These are phyloP conservation scores for Hevea brasiliensis DNA, from an alignment of 345 rosid genomes.

Conservation along the genomic window DNA sequence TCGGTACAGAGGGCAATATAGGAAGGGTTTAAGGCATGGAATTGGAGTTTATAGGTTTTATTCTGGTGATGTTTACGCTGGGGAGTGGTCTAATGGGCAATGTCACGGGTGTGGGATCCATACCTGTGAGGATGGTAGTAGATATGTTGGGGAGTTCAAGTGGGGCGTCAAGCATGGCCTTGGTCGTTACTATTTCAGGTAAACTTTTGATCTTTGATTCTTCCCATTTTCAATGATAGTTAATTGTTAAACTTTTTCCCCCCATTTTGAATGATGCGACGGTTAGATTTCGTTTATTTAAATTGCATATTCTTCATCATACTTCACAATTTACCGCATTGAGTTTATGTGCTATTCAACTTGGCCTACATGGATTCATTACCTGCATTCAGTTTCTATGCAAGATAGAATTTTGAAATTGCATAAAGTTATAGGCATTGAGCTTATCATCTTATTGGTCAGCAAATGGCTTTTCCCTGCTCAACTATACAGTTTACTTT, in stretches of 20 bases:
- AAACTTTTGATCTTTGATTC: background rate
- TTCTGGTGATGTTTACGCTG: constrained; percentile 91
- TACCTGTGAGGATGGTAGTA: constrained; percentile 93
- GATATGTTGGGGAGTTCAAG: constrained; percentile 90
- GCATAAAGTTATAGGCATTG: background rate
- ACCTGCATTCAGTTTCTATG: background rate
- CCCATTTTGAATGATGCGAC: background rate
- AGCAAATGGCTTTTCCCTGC: background rate
- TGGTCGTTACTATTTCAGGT: constrained; percentile 97
- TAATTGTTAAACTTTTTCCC: background rate
- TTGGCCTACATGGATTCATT: background rate
- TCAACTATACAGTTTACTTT: background rate
- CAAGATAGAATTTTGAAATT: background rate
- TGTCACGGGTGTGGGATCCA: constrained; percentile 95
- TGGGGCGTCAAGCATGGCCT: constrained; percentile 98
- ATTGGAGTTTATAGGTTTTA: constrained; percentile 86
- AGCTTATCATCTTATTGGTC: background rate
- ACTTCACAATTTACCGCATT: background rate
- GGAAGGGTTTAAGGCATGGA: constrained; percentile 87
- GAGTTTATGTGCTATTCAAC: background rate
- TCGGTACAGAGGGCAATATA: constrained; percentile 81
- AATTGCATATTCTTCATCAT: background rate
- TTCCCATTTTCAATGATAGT: background rate
- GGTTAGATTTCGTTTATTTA: background rate
- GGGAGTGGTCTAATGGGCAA: constrained; percentile 97